Evolutionary conservation across 176 grass and related monocot genomes (phyloP), one percentile per base, ranked within the genome.

Genomic region (Urochloa ruziziensis): DNA sequence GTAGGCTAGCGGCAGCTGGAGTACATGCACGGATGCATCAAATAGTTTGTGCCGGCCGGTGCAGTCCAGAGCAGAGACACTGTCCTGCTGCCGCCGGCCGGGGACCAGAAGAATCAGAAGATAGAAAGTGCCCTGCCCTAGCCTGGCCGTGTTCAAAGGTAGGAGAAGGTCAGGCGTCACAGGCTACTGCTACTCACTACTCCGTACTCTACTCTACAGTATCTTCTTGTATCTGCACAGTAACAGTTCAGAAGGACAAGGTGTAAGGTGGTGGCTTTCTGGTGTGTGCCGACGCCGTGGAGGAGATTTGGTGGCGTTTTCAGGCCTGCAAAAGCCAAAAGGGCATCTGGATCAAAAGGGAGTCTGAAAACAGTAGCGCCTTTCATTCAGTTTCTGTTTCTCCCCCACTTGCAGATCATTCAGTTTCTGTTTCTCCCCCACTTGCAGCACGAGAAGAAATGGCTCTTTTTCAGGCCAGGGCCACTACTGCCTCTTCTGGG

Each of bases 301-400:
- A 86, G 84, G n/a, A n/a, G n/a, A 78, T 52, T 62, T 80, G 66
- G 52, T 63, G 75, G 54, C 75, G 76, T 73, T 56, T 34, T 70
- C 76, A 16, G 32, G 32, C 56, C 40, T 64, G 67, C 51, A 62
- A 28, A 85, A 44, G 75, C 57, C 37, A 60, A 61, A 73, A n/a
- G 24, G 4, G 52, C 10, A 6, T 40, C 61, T 35, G 0, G 34
- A 32, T 74, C n/a, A 61, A 48, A 66, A 75, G 16, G 23, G 40
- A 7, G 18, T 25, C 37, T 59, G 49, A 19, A 28, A 79, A 84
- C 80, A 88, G 73, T 72, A 79, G 62, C 19, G 4, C 27, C 81
- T 84, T 84, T 67, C 80, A 73, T 83, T 73, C 58, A 57, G 23
- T 57, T 57, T 5, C 23, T 57, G 23, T 57, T 57, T 5, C 23